Percentiles rank a stretch among this genome's conserved stretches.
phyloP scores from a whole-genome alignment of 768 basidiomycete genomes.

The Boletus vermiculosoides region DNA sequence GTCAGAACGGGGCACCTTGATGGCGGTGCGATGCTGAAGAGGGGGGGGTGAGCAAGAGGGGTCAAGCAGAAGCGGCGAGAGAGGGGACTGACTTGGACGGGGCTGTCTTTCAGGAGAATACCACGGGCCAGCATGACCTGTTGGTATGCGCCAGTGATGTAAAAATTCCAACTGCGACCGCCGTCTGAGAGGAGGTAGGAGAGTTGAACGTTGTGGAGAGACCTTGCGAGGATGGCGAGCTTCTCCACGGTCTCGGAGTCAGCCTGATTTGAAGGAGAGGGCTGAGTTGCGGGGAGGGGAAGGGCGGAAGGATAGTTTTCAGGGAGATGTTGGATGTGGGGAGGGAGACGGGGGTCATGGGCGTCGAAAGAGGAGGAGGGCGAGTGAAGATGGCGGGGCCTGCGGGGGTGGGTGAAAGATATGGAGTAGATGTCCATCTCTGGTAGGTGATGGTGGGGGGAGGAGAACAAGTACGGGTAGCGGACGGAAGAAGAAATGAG shows the following conservation, averaged over 20 bases:
- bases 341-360: conserved; percentile 46
- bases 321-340: conserved; percentile 36
- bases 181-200: conserved; percentile 73
- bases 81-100: conserved; percentile 61
- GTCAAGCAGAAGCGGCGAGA: background rate
- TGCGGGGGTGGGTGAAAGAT: conserved; percentile 89
- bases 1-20: conserved; percentile 91
- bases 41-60: conserved; percentile 19
- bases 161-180: conserved; percentile 77
- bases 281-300: conserved; percentile 39
- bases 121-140: conserved; percentile 91
- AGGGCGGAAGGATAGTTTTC: conserved; percentile 36
- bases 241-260: conserved; percentile 78
- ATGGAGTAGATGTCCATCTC: conserved; percentile 93
- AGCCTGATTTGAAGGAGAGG: conserved; percentile 35
- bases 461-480: conserved; percentile 2
- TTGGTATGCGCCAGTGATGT: conserved; percentile 87
- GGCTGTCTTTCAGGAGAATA: conserved; percentile 85
- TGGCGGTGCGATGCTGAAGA: conserved; percentile 72
- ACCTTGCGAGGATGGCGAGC: conserved; percentile 75
- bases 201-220: conserved; percentile 79
- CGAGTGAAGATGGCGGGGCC: conserved; percentile 62
- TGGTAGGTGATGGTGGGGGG: background rate
- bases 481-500: conserved; percentile 5
- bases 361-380: conserved; percentile 65